Evolutionary conservation across 1,284 basidiomycete genomes (phyloP), one percentile per base, ranked within the genome.

Genomic region (Irpex sp.): DNA sequence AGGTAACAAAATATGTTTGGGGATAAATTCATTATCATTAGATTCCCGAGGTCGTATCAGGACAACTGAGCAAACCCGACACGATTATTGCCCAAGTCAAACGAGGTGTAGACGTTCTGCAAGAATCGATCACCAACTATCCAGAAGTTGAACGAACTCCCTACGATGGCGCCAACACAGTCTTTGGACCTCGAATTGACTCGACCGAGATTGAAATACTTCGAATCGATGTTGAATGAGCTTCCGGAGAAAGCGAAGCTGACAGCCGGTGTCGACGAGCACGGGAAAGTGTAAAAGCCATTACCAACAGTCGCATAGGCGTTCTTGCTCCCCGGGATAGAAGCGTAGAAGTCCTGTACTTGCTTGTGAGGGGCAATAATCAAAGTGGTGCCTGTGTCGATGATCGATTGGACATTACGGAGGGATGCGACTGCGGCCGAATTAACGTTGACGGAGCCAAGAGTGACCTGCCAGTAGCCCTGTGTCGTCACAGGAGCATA

Each of bases 321-420:
- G 58, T 74, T 67, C 62, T 68, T 63, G 58, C 82, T 69, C 21
- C 82, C 81, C 15, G 74, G 72, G 51, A 87, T 79, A 26, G 70
- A 60, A 31, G 67, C 69, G 70, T 84, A 85, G 63, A 86, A 74
- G 57, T 69, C 64, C 34, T 72, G 73, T 9, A 83, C 79, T 36
- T 79, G 74, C 47, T 75, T 65, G 0, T 76, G 69, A 52, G 82
- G 80, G 26, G 82, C 84, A 2, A 83, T 70, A 70, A 86, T 77
- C 64, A 85, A 70, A 55, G 83, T 82, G 9, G 82, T 82, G 51
- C 81, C 81, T 2, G 80, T 80, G 71, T 81, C 78, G 52, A 83
- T 77, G 67, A 81, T 73, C 15, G 75, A 72, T n/a, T 68, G 64
- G 44, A 75, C 31, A 11, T 65, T 62, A 4, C 62, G 65, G 17